Percentiles rank a stretch among this genome's conserved stretches.
phyloP scores from a whole-genome alignment of 1,284 basidiomycete genomes.

The Cryptococcus amylolentus region DNA sequence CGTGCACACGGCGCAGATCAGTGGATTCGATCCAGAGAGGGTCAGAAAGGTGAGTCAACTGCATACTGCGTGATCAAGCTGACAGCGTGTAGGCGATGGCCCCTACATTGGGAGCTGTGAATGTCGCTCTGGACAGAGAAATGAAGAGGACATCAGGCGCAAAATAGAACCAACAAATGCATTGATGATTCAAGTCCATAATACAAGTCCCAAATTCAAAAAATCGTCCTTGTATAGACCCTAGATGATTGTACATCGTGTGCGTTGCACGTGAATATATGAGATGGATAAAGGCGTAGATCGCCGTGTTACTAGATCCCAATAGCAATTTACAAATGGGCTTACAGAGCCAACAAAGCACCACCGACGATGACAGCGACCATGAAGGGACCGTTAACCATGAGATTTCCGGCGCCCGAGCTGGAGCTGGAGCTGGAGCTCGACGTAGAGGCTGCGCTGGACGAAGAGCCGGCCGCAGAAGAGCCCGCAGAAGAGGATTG shows the following conservation, averaged over 20 bases:
- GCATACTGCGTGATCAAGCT: background rate
- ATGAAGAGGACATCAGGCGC: conserved; percentile 9
- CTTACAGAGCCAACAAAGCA: conserved; percentile 15
- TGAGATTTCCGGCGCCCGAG: background rate
- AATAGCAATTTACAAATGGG: background rate
- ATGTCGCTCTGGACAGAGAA: conserved; percentile 60
- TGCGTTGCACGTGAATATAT: no score
- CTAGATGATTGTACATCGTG: background rate
- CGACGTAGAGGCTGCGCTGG: background rate
- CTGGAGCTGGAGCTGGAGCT: background rate
- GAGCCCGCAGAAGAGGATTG: background rate
- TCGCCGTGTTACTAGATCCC: background rate
- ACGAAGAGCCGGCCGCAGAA: conserved; percentile 1
- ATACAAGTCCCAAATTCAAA: background rate
- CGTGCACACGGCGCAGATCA: conserved; percentile 60
- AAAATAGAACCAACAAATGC: background rate
- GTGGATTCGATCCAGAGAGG: conserved; percentile 62
- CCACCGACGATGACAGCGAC: conserved; percentile 6
- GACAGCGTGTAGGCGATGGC: conserved; percentile 63
- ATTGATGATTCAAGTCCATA: background rate
- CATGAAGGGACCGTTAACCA: conserved; percentile 1
- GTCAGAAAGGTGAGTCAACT: conserved; percentile 63
- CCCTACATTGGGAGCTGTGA: conserved; percentile 71
- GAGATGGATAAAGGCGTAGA: no score
- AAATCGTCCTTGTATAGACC: background rate